Base-by-base conservation (phyloP, 83 land plant species). In the Picea abies region DNA sequence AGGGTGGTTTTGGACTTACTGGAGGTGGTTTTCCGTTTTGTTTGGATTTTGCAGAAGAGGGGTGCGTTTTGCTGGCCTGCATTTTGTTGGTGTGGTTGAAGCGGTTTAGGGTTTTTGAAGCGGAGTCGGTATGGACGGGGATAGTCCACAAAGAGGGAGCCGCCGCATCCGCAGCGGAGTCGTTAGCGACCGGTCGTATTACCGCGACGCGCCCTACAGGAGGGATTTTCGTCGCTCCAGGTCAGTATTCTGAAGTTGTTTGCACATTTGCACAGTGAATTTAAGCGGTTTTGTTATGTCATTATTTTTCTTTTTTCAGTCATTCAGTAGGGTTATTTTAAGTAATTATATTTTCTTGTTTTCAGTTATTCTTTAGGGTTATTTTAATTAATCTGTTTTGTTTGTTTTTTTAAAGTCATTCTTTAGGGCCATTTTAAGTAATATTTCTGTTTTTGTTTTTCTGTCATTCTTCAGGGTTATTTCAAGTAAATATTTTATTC, bases 191-290 rank as follows among this genome's bases (percentile, higher is more conserved):
- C 90, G 94, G 22, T 67, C 68, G 23, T 88, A 88, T 47, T 83
- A 90, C 63, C 92, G 92, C 82, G 86, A 90, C 84, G 92, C 90
- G 4, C 92, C 94, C 3, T 90, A 90, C 71, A 84, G 89, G 83
- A 85, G 92, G 69, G 94, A 88, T 20, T 78, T 85, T n/a, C 88
- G 86, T 69, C 85, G 86, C 71, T 89, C 84, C 89, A 91, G 93
- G 91, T 91, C 5, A 26, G 25, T 12, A 60, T 78, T 58, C 12
- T 52, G 2, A 49, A 52, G 10, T 10, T 29, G 29, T 29, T 29
- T 29, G 29, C 12, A 1, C 11, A 11, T 52, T 52, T 52, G 11
- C 7, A 47, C 9, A 47, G 52, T 47, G 52, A 47, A 7, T 47
- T 47, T 7, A 47, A 47, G 9, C 52, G 1, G 10, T 8, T 47